Percentiles rank a stretch among this genome's conserved stretches.
Conservation (phyloP, 768 basidiomycete species). For the Mycena venus region DNA sequence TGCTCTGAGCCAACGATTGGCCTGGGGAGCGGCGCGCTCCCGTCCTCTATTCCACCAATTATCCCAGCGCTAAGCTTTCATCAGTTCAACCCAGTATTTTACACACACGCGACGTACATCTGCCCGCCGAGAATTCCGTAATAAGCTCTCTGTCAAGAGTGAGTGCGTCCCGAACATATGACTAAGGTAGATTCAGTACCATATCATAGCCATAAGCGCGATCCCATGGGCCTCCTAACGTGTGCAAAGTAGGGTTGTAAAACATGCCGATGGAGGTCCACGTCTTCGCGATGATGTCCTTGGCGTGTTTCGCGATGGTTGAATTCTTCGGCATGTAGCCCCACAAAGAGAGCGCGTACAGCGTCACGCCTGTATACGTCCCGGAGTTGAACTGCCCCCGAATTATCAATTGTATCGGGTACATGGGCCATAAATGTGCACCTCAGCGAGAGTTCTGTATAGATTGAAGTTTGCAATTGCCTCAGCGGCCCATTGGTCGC, state of each 20-base stretch:
- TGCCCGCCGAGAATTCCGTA: constrained; percentile 44
- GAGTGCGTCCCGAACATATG: not conserved
- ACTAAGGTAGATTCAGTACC: constrained; percentile 21
- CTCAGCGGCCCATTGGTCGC: constrained; percentile 44
- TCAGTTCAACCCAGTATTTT: not conserved
- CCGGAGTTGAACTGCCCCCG: constrained; percentile 44
- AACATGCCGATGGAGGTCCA: constrained; percentile 39
- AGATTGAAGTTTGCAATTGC: constrained; percentile 44
- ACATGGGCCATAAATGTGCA: constrained; percentile 17
- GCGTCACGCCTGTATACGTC: constrained; percentile 45
- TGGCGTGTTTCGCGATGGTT: constrained; percentile 38
- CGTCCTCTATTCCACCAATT: constrained; percentile 41
- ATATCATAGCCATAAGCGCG: constrained; percentile 46
- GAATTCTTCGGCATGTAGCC: constrained; percentile 47
- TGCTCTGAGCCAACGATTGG: constrained; percentile 43
- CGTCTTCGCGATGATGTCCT: constrained; percentile 41
- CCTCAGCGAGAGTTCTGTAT: constrained; percentile 44
- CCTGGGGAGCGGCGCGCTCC: constrained; percentile 40
- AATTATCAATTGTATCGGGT: too few species aligned
- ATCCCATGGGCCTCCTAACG: constrained; percentile 46
- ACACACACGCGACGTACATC: constrained; percentile 11
- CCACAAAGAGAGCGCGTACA: constrained; percentile 48
- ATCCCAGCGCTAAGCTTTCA: constrained; percentile 32
- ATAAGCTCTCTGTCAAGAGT: constrained; percentile 35
- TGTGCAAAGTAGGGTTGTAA: constrained; percentile 45